A percentile compares a stretch with the other conserved stretches of the same genome.
phyloP scores from a whole-genome alignment of 2,329 filamentous ascomycete genomes.

The Leptosphaerulina australis region DNA sequence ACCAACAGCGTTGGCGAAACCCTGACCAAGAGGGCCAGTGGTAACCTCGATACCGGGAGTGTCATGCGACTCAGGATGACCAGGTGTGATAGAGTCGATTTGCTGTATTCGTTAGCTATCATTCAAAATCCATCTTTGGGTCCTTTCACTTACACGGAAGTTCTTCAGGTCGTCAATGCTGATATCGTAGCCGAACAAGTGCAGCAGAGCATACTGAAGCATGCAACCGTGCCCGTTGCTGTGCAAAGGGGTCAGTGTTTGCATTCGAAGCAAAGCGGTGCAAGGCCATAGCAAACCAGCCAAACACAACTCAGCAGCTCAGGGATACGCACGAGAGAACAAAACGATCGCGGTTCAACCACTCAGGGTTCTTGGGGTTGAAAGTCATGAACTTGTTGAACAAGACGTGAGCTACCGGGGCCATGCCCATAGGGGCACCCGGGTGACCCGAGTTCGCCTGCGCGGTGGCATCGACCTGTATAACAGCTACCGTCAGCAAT shows the following conservation, averaged over 20 bases:
- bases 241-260: slow-evolving; percentile 29
- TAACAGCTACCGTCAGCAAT: slow-evolving; percentile 40
- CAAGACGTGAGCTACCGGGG: slow-evolving; percentile 92
- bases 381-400: slow-evolving; percentile 99
- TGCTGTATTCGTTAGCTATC: slow-evolving; percentile 52
- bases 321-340: slow-evolving; percentile 88
- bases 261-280: slow-evolving; percentile 13
- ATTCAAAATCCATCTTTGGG: slow-evolving; percentile 23
- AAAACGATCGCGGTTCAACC: slow-evolving; percentile 97
- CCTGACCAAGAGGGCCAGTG: slow-evolving; percentile 95
- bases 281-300: not conserved
- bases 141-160: slow-evolving; percentile 81
- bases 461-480: slow-evolving; percentile 94
- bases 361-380: slow-evolving; percentile 98
- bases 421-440: slow-evolving; percentile 97
- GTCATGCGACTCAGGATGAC: slow-evolving; percentile 95
- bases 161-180: slow-evolving; percentile 90
- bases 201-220: slow-evolving; percentile 97
- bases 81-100: slow-evolving; percentile 83
- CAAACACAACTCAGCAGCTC: not conserved
- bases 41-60: slow-evolving; percentile 97
- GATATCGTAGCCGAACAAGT: slow-evolving; percentile 90
- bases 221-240: slow-evolving; percentile 99
- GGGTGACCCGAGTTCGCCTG: slow-evolving; percentile 97
- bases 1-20: slow-evolving; percentile 96